Base-by-base conservation (phyloP, 345 rosid species). In the Aethionema arabicum region DNA sequence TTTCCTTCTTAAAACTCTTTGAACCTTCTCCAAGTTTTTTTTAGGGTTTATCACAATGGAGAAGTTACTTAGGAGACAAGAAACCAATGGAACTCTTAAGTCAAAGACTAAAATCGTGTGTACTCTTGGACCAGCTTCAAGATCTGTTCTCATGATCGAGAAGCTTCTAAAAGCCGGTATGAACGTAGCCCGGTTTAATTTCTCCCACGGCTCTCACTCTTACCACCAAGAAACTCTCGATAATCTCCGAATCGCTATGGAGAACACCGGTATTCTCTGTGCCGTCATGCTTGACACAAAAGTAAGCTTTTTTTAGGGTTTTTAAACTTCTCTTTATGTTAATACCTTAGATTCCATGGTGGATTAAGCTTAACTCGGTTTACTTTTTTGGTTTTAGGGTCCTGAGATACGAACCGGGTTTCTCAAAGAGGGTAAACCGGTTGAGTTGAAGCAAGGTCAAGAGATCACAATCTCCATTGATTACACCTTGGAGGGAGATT, bases 211-310 rank as follows among this genome's bases (percentile, higher is more conserved):
- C 5, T 57, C 70, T 47, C 77, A 74, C 65, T 52, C 35, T 6
- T 68, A 74, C 46, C 77, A 74, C 46, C 77, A 74, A 42, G 77
- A 69, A 57, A 74, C 77, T 21, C 77, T 74, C 4, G 77, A 68
- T 13, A 74, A 62, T 67, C 95, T 92, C 11, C 85, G 91, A 72
- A 95, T 80, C 62, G 88, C 88, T 70, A 81, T 58, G 53, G 56
- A 56, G 29, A 63, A 70, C 40, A 82, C 83, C 55, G 27, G 68
- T 39, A 69, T 61, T 40, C 32, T 44, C 50, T 87, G 91, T 59
- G 91, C 99, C 36, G 87, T 90, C 76, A 93, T 93, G 99, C 89
- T 93, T 36, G 99, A 93, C 56, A 93, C 99, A 14, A 93, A 92
- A 67, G 73, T 69, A 68, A 68, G 40, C 11, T 47, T 29, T 44